Conservation (phyloP, 2,329 filamentous ascomycete genomes). For the Beauveria scarabaeidicola region DNA sequence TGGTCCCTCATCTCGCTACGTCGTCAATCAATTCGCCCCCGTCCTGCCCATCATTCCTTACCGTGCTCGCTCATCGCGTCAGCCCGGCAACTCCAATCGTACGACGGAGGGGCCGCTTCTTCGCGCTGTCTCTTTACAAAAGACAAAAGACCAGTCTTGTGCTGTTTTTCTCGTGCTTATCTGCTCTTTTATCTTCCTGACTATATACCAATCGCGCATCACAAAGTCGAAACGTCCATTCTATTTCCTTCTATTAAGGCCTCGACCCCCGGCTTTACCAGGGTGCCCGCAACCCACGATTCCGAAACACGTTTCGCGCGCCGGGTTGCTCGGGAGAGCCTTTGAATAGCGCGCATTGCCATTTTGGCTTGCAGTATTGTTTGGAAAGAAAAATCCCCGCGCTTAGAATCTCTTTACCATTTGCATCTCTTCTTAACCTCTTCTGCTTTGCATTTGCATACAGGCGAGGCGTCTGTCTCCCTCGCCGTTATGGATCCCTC, state of each 20-base stretch:
- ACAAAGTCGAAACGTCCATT: not conserved
- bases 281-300: not conserved
- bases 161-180: not conserved
- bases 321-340: not conserved
- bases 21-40: no score
- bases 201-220: not conserved
- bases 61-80: not conserved
- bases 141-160: not conserved
- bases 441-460: not conserved
- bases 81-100: not conserved
- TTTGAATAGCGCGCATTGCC: not conserved
- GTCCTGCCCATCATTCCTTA: not conserved
- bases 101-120: not conserved
- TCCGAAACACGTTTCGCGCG: conserved; percentile 6
- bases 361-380: not conserved
- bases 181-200: not conserved
- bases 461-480: not conserved
- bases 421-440: not conserved
- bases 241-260: not conserved
- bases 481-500: conserved; percentile 43
- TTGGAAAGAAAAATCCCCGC: not conserved
- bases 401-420: not conserved
- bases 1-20: not conserved
- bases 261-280: not conserved
- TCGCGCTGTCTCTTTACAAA: not conserved